Evolutionary conservation across 1,139 yeast genomes (phyloP), one percentile per base, ranked within the genome.

Genomic region (Debaryomyces robertsiae): DNA sequence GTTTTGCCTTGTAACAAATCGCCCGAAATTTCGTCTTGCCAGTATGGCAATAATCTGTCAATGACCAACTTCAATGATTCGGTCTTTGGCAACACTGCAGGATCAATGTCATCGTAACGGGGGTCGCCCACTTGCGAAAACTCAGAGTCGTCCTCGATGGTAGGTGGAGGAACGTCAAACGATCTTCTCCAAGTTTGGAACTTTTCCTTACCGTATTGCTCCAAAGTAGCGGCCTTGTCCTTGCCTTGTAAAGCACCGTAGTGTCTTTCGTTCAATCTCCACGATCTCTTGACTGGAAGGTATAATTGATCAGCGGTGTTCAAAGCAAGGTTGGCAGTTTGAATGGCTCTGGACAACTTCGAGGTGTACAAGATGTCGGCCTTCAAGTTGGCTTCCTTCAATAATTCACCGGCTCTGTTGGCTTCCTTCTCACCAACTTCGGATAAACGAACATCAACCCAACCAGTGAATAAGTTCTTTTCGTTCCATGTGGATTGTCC

Each of bases 401-500:
- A 77, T 65, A 93, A 79, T 66, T 82, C 91, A 70, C 98, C 98
- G 54, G 97, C 98, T 68, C 87, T 83, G 57, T 76, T 75, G 56
- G 98, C 98, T 76, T 93, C 98, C 67, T 84, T 77, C 67, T 78
- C 81, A 70, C 98, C 98, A 57, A 78, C 71, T 48, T 79, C 91
- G 43, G 94, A 82, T 67, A 93, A 82, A 65, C 81, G 79, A 54
- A 89, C 95, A 69, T 91, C 98, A 52, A 91, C 97, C 98, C 98
- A 93, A 63, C 98, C 98, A 68, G 98, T 91, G 84, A 93, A 93
- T 59, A 91, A 80, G 81, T 93, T 91, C 81, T 88, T 88, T 73
- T 89, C 96, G 73, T 91, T 91, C 97, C 97, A 91, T 71, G 88
- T 97, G 74, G 96, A 87, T 79, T 91, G 96, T 63, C 98, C 98